Conservation (phyloP, 2,329 filamentous ascomycete species). For the Colletotrichum somersetense region DNA sequence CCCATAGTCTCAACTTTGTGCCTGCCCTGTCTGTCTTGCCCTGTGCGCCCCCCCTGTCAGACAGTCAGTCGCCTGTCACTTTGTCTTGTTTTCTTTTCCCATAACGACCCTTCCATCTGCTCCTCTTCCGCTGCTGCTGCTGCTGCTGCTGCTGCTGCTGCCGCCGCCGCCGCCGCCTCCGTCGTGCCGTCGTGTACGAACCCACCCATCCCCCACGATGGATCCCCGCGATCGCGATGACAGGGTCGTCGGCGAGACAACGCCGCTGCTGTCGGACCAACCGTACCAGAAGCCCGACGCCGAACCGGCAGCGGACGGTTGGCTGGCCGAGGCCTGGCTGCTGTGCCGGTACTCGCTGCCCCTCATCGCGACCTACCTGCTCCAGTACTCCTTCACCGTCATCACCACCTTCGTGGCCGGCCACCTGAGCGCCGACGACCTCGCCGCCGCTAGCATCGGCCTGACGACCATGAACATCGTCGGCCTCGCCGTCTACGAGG, state of each 20-base stretch:
- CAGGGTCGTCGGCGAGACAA: slow-evolving; percentile 35
- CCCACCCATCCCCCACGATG: slow-evolving; percentile 24
- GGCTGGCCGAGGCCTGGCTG: slow-evolving; percentile 35
- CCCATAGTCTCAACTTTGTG: not conserved
- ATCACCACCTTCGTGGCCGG: slow-evolving; percentile 66
- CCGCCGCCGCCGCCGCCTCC: too few species aligned
- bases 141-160: too few species aligned
- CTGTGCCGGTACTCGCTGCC: slow-evolving; percentile 57
- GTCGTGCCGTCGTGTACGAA: not conserved
- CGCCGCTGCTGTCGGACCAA: slow-evolving; percentile 36
- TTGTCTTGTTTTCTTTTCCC: not conserved
- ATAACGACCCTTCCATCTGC: not conserved
- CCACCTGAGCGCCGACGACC: slow-evolving; percentile 63
- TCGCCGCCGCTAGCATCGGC: slow-evolving; percentile 65
- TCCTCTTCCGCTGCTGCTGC: too few species aligned
- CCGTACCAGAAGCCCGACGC: slow-evolving; percentile 30
- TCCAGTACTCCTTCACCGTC: slow-evolving; percentile 63
- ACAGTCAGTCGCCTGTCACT: not conserved
- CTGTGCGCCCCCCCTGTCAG: not conserved
- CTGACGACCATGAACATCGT: slow-evolving; percentile 67
- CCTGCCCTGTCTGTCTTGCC: not conserved
- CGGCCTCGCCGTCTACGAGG: slow-evolving; percentile 64
- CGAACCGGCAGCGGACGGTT: slow-evolving; percentile 23
- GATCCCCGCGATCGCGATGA: slow-evolving; percentile 22
- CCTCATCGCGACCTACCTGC: slow-evolving; percentile 64